These are phyloP conservation scores for Debaryomyces prosopidis DNA, from an alignment of 805 yeast genomes.

Conservation along the genomic window DNA sequence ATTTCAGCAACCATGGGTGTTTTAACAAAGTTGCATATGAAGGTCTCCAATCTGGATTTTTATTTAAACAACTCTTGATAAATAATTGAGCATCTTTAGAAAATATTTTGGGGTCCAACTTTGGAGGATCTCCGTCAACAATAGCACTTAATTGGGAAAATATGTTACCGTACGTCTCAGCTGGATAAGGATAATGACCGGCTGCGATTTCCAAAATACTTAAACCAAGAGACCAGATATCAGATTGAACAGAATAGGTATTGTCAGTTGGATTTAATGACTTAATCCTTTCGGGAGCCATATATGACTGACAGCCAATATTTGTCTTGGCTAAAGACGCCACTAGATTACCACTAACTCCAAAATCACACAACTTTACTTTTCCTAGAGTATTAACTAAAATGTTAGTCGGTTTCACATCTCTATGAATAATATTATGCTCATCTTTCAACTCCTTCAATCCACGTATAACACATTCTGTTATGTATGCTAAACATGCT, in stretches of 20 bases:
- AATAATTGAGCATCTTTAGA: constrained; percentile 80
- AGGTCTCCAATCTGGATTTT: constrained; percentile 80
- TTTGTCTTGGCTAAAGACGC: constrained; percentile 94
- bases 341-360: constrained; percentile 92
- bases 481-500: constrained; percentile 72
- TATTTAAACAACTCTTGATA: constrained; percentile 73
- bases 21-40: constrained; percentile 70
- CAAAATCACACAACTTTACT: constrained; percentile 92
- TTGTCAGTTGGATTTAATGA: constrained; percentile 70
- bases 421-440: constrained; percentile 93
- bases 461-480: constrained; percentile 79
- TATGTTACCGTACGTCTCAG: constrained; percentile 86
- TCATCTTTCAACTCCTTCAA: constrained; percentile 81
- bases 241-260: constrained; percentile 90
- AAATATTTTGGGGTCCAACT: constrained; percentile 60
- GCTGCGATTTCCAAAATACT: constrained; percentile 86
- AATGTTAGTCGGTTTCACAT: constrained; percentile 95
- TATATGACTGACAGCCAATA: constrained; percentile 96
- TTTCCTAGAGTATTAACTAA: constrained; percentile 81
- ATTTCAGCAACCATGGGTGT: constrained; percentile 79
- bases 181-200: constrained; percentile 95
- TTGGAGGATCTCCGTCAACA: constrained; percentile 97
- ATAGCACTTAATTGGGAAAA: constrained; percentile 93
- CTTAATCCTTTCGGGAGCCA: constrained; percentile 97
- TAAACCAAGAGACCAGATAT: constrained; percentile 92